Evolutionary conservation across 2,329 filamentous ascomycete genomes (phyloP).

Genomic region (Aureobasidium leucospermi): DNA sequence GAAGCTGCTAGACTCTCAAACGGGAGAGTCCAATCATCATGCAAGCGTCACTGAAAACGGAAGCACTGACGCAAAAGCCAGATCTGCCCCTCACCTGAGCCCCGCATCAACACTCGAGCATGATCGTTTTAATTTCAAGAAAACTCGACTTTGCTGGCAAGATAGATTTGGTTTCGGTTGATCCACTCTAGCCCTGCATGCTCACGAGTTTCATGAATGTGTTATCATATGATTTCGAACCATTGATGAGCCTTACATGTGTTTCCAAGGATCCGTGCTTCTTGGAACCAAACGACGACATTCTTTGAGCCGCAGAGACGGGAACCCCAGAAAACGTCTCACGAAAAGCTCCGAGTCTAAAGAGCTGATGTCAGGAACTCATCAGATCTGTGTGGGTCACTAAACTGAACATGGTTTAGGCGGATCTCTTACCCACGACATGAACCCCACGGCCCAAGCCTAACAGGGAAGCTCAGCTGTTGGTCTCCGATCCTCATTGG

Average conservation of each 20-base stretch:
- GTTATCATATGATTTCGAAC: not conserved
- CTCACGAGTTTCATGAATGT: not conserved
- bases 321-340: constrained; percentile 12
- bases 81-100: constrained; percentile 12
- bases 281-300: not conserved
- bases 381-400: constrained; percentile 7
- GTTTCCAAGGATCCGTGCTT: not conserved
- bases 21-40: constrained; percentile 9
- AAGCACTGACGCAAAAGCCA: constrained; percentile 12
- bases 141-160: not conserved
- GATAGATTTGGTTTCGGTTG: not conserved
- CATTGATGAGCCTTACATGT: not conserved
- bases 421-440: constrained; percentile 9
- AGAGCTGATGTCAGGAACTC: constrained; percentile 7
- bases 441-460: constrained; percentile 5
- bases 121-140: not conserved
- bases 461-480: constrained; percentile 4
- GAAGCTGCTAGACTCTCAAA: constrained; percentile 2
- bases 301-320: constrained; percentile 5
- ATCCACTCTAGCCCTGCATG: not conserved
- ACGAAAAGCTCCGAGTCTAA: constrained; percentile 11
- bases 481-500: not conserved
- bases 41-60: constrained; percentile 1
- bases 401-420: constrained; percentile 11
- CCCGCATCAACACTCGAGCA: not conserved